Percentiles rank a stretch among this genome's conserved stretches.
Conservation (phyloP, 2,329 filamentous ascomycete species). For the Aureobasidium sp. region DNA sequence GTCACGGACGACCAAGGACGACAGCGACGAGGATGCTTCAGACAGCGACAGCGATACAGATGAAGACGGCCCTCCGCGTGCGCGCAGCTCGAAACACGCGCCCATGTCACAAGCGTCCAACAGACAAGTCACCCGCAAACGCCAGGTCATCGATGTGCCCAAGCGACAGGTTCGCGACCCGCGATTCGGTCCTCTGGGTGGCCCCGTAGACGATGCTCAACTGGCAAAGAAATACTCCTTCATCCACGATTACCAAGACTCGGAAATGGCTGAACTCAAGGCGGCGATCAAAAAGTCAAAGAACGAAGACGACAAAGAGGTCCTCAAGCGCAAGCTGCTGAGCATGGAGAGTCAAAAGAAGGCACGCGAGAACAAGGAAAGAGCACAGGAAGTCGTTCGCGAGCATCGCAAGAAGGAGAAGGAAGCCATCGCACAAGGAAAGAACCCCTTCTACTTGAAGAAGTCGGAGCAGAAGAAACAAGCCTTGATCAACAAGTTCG, state of each 20-base stretch:
- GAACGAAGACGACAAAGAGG: constrained; percentile 57
- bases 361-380: constrained; percentile 61
- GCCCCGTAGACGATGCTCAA: constrained; percentile 46
- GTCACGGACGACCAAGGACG: constrained; percentile 20
- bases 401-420: constrained; percentile 79
- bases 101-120: constrained; percentile 78
- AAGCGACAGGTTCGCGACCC: constrained; percentile 68
- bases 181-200: constrained; percentile 65
- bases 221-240: constrained; percentile 75
- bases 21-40: constrained; percentile 18
- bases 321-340: constrained; percentile 64
- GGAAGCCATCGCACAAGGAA: constrained; percentile 76
- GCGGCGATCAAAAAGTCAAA: constrained; percentile 60
- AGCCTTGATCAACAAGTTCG: constrained; percentile 70
- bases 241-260: constrained; percentile 73
- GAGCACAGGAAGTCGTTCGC: constrained; percentile 60
- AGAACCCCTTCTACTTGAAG: constrained; percentile 91
- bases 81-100: constrained; percentile 74
- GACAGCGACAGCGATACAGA: constrained; percentile 19
- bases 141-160: constrained; percentile 58
- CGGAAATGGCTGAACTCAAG: constrained; percentile 73
- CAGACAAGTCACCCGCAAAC: constrained; percentile 71
- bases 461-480: constrained; percentile 81
- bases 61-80: constrained; percentile 31
- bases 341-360: constrained; percentile 74